phyloP scores from a whole-genome alignment of 1,284 basidiomycete species.

The Tetrapyrgos nigripes region DNA sequence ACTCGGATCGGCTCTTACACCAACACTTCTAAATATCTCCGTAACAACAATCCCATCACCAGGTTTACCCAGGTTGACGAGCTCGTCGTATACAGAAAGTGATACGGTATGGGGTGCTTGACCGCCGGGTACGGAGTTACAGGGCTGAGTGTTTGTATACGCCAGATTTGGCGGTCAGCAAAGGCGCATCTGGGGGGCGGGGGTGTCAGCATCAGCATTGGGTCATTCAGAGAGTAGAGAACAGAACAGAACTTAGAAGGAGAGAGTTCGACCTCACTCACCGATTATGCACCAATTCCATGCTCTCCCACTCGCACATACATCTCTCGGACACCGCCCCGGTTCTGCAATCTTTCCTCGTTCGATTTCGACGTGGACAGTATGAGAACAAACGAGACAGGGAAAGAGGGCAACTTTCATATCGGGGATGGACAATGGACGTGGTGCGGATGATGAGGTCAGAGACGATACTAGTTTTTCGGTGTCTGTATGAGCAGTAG shows the following conservation, averaged over 20 bases:
- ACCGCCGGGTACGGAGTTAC: conserved; percentile 96
- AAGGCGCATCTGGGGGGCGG: too few relatives aligned
- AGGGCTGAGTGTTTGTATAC: conserved; percentile 97
- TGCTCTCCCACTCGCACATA: conserved; percentile 87
- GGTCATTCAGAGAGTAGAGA: too few relatives aligned
- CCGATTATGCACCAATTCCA: conserved; percentile 96
- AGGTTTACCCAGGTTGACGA: conserved; percentile 94
- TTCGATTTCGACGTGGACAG: conserved; percentile 93
- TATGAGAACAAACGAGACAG: conserved; percentile 95
- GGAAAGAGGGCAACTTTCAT: conserved; percentile 99
- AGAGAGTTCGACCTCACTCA: too few relatives aligned
- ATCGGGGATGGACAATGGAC: conserved; percentile 76
- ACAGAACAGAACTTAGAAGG: too few relatives aligned
- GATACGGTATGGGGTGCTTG: conserved; percentile 98
- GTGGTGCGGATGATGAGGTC: too few relatives aligned
- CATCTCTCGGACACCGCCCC: conserved; percentile 88
- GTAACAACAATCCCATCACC: too few relatives aligned
- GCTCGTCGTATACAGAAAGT: conserved; percentile 95
- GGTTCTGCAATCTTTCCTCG: conserved; percentile 98
- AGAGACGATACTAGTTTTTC: too few relatives aligned
- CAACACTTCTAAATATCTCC: too few relatives aligned
- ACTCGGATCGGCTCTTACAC: too few relatives aligned
- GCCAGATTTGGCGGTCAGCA: conserved; percentile 93
- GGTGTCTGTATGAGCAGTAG: too few relatives aligned
- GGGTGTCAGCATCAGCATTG: too few relatives aligned